Evolutionary conservation across 805 yeast genomes (phyloP), one percentile per base, ranked within the genome.

Genomic region (Blastobotrys parvus): DNA sequence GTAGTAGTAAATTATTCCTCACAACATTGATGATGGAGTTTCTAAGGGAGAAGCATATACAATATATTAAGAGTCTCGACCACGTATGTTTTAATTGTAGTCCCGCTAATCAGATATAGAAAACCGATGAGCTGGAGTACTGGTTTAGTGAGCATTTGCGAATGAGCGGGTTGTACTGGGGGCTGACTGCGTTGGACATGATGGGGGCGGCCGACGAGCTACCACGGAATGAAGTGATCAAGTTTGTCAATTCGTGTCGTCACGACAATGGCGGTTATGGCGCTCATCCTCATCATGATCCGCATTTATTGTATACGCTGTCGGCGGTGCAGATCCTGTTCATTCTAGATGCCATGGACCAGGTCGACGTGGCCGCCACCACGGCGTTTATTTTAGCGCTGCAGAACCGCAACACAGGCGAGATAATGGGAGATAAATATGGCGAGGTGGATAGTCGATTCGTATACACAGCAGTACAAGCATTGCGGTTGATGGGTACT

Each of bases 91-190:
- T 4, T 4, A 7, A 11, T 8, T 11, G 17, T 31, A 11, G 17
- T 15, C 34, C 20, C 16, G 34, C 39, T 39, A 22, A 29, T 8
- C 32, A 15, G 17, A 16, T 7, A 11, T 33, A 3, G 38, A 68
- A 72, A 48, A 68, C 73, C 43, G 71, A 78, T 58, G 73, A 81
- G 57, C 66, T 78, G 22, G 88, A 82, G 53, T 89, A 87, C 62
- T 87, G 95, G 92, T 62, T 89, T 41, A 76, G 86, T 8, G 97
- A 92, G 56, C 97, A 92, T 60, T 68, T 92, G 39, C 71, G 97
- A 25, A 63, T 92, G 70, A 87, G 85, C 55, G 98, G 97, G 1
- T 71, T 92, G 0, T 92, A 92, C 60, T 92, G 99, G 99, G 97
- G 97, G 0, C 67, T 86, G 2, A 81, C 83, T 15, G 87, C 96